Percentiles rank a stretch among this genome's conserved stretches.
Conservation (phyloP, 1,284 basidiomycete species). For the Coniophora puteana region DNA sequence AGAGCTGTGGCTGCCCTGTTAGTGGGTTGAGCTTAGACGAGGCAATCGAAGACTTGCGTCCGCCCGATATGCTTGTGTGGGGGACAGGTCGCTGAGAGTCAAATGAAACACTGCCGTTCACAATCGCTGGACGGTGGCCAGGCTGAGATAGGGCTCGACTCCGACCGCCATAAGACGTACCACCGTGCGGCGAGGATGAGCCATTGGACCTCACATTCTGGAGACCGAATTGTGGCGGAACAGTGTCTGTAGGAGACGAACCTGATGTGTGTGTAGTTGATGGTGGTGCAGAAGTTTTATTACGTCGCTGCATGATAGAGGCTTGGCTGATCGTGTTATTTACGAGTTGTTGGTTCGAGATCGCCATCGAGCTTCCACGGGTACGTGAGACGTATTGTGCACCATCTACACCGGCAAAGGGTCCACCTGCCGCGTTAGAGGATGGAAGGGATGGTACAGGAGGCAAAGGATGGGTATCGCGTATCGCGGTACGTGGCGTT, state of each 20-base stretch:
- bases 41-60: conserved; percentile 49
- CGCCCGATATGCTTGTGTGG: conserved; percentile 32
- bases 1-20: conserved; percentile 37
- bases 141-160: conserved; percentile 68
- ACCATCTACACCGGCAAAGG: conserved; percentile 40
- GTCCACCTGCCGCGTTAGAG: conserved; percentile 30
- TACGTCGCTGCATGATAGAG: conserved; percentile 66
- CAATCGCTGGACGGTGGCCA: conserved; percentile 56
- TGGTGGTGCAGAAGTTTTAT: conserved; percentile 58
- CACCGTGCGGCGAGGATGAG: conserved; percentile 37
- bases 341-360: conserved; percentile 40
- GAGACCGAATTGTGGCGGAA: conserved; percentile 40
- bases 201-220: conserved; percentile 36
- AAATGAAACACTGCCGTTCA: conserved; percentile 41
- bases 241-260: conserved; percentile 55
- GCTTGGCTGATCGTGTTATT: conserved; percentile 59
- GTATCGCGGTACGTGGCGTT: conserved; percentile 35
- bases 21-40: conserved; percentile 54
- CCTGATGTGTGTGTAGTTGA: conserved; percentile 41
- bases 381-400: conserved; percentile 41
- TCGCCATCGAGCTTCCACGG: conserved; percentile 34
- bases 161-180: conserved; percentile 37
- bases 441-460: conserved; percentile 54
- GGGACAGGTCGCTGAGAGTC: conserved; percentile 47
- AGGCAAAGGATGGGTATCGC: conserved; percentile 62